Conservation (phyloP, 805 yeast species). For the Candida ipomoeae region DNA sequence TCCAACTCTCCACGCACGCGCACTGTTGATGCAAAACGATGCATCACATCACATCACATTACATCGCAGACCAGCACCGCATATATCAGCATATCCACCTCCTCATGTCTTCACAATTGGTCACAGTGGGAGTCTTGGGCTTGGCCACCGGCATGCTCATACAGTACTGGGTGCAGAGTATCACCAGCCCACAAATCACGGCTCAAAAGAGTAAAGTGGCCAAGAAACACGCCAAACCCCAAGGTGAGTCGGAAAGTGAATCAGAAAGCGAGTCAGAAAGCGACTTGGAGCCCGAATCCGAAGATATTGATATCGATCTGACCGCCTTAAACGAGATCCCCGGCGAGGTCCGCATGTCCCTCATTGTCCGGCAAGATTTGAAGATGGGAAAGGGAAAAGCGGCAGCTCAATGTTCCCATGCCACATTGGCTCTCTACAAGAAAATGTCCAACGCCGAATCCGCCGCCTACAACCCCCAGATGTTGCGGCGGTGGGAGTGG, state of each 20-base stretch:
- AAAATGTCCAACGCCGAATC: constrained; percentile 51
- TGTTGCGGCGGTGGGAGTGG: constrained; percentile 72
- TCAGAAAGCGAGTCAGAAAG: neutral
- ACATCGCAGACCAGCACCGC: neutral
- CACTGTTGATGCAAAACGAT: neutral
- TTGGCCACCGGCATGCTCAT: constrained; percentile 32
- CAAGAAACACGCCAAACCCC: neutral
- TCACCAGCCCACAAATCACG: neutral
- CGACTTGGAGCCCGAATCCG: constrained; percentile 14
- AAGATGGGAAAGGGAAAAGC: constrained; percentile 93
- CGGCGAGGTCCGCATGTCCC: constrained; percentile 82
- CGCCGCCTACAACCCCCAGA: constrained; percentile 54
- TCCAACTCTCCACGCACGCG: neutral
- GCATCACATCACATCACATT: neutral
- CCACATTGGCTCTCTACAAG: constrained; percentile 87
- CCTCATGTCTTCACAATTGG: constrained; percentile 6
- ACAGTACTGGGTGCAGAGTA: neutral
- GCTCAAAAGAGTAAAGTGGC: neutral
- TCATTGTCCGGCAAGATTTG: constrained; percentile 82
- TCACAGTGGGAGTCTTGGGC: constrained; percentile 32
- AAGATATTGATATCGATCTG: constrained; percentile 58
- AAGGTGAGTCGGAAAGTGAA: neutral
- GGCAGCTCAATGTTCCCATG: constrained; percentile 98
- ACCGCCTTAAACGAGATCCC: constrained; percentile 58
- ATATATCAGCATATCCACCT: neutral